Evolutionary conservation across 1,139 yeast genomes (phyloP).

Genomic region (Wickerhamiella infanticola): DNA sequence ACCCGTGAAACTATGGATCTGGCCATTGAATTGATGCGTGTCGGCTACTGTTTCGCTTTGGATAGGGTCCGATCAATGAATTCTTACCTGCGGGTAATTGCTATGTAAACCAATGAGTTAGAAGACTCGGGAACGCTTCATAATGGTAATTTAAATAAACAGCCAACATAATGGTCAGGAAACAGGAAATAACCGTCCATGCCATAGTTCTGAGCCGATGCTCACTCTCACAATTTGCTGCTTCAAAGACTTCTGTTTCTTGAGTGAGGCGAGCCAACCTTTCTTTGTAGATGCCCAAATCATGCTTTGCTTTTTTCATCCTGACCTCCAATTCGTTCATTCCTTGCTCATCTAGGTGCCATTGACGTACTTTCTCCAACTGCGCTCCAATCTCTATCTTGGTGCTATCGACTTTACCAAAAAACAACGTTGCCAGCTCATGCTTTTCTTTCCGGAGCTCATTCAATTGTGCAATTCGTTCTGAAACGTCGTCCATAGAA

Average conservation of each 20-base stretch:
- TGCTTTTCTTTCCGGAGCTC: slow-evolving; percentile 8
- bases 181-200: not conserved
- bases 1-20: slow-evolving; percentile 33
- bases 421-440: slow-evolving; percentile 6
- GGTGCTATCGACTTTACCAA: slow-evolving; percentile 8
- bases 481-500: slow-evolving; percentile 8
- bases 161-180: not conserved
- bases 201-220: not conserved
- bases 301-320: slow-evolving; percentile 2
- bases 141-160: not conserved
- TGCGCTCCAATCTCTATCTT: slow-evolving; percentile 3
- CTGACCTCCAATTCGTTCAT: slow-evolving; percentile 6
- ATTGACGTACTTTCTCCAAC: slow-evolving; percentile 1
- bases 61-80: slow-evolving; percentile 45
- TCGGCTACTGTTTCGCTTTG: slow-evolving; percentile 50
- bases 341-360: slow-evolving; percentile 5
- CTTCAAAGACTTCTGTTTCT: slow-evolving; percentile 1
- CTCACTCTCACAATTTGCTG: not conserved
- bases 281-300: slow-evolving; percentile 4
- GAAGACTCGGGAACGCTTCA: not conserved
- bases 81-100: slow-evolving; percentile 20
- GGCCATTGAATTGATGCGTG: slow-evolving; percentile 52
- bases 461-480: slow-evolving; percentile 10
- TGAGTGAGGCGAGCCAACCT: slow-evolving; percentile 6
- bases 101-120: slow-evolving; percentile 5